Conservation (phyloP, 2,329 filamentous ascomycete genomes). For the Pseudopithomyces chartarum region DNA sequence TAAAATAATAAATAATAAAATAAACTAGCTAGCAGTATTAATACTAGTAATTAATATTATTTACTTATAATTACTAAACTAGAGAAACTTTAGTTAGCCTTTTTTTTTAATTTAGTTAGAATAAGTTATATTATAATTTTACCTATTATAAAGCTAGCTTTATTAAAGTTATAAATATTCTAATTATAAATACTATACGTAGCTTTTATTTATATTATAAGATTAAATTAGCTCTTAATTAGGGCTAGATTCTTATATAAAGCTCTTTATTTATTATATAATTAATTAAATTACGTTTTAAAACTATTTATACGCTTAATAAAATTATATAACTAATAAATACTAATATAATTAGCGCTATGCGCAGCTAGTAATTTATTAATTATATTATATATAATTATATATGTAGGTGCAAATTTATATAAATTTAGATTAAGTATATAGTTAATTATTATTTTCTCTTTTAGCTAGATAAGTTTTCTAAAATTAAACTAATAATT, state of each 20-base stretch:
- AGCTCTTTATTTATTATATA: background rate
- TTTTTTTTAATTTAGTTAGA: background rate
- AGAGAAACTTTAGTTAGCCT: too few species aligned
- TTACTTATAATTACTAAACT: too few species aligned
- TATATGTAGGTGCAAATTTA: too few species aligned
- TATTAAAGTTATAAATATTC: too few species aligned
- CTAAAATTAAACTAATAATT: background rate
- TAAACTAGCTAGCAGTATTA: background rate
- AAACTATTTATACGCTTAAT: constrained; percentile 11
- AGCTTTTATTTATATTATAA: too few species aligned
- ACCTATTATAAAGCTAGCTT: too few species aligned
- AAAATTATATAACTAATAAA: constrained; percentile 11
- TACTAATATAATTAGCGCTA: constrained; percentile 2
- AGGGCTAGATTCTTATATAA: too few species aligned
- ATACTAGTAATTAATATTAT: constrained; percentile 11
- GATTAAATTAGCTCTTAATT: too few species aligned
- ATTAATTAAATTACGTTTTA: constrained; percentile 10
- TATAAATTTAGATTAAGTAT: background rate
- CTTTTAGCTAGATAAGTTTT: constrained; percentile 2
- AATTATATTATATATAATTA: constrained; percentile 10
- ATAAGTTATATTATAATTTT: background rate
- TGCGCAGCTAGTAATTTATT: constrained; percentile 11
- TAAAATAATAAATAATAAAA: constrained; percentile 13
- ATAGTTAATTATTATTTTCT: constrained; percentile 11
- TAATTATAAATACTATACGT: too few species aligned